A percentile compares a stretch with the other conserved stretches of the same genome.
phyloP scores from a whole-genome alignment of 2,329 filamentous ascomycete species.

The Verticillium tricorpus region DNA sequence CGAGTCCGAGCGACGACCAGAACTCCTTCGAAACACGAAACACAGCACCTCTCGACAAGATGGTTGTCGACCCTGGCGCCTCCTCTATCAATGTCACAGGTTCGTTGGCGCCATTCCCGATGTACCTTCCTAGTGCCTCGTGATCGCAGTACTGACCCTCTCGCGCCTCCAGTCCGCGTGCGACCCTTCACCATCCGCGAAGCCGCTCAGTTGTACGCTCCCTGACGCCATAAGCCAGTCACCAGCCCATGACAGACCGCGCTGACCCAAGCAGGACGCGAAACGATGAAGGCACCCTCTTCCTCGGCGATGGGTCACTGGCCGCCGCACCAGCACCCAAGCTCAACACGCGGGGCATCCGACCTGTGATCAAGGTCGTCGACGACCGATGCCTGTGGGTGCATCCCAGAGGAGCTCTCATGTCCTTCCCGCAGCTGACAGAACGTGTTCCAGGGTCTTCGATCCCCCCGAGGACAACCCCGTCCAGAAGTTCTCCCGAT shows the following conservation, averaged over 20 bases:
- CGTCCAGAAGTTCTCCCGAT: constrained; percentile 80
- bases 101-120: constrained; percentile 22
- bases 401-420: neutral
- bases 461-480: constrained; percentile 95
- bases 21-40: constrained; percentile 1
- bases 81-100: constrained; percentile 58
- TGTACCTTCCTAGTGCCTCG: neutral
- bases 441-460: constrained; percentile 64
- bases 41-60: constrained; percentile 1
- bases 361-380: constrained; percentile 91
- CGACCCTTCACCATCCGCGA: constrained; percentile 81
- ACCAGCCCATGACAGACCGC: neutral
- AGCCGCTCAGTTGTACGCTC: constrained; percentile 80
- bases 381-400: constrained; percentile 92
- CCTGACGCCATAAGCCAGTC: constrained; percentile 7
- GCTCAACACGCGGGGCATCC: constrained; percentile 77
- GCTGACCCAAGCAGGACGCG: constrained; percentile 41
- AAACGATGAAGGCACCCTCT: constrained; percentile 80
- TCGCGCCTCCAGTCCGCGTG: constrained; percentile 51
- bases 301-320: constrained; percentile 94
- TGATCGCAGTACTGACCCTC: constrained; percentile 20
- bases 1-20: constrained; percentile 2
- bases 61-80: constrained; percentile 36
- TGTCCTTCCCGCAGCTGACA: neutral
- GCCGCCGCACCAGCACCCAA: constrained; percentile 83